Base-by-base conservation (phyloP, 2,329 filamentous ascomycete genomes). In the Alternaria triticimaculans region DNA sequence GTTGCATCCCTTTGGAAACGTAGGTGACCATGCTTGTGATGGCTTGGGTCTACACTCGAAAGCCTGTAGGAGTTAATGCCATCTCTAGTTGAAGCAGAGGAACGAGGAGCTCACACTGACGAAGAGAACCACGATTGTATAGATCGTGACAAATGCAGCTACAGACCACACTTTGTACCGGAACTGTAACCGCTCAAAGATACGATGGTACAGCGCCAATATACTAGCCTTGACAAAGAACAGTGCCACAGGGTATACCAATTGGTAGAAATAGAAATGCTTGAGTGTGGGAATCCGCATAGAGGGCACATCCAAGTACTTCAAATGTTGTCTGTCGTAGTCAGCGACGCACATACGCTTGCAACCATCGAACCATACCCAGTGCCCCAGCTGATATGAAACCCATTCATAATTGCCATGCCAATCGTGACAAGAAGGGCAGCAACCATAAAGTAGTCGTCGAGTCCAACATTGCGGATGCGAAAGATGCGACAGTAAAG, bases 171-270 rank as follows among this genome's bases (percentile, higher is more conserved):
- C 55, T 25, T 45, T 51, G 18, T 44, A 61, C 21, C 63, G 60
- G 33, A 71, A 64, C 4, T 46, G 48, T 14, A 53, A 59, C 23
- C 67, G 60, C 7, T 44, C 59, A 53, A 71, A 72, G 26, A 72
- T 67, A 18, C 64, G 66, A 33, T 70, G 46, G 62, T 74, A 73
- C 14, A 72, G 54, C 3, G 70, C 68, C 14, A 74, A 62, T 45
- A 73, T 70, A 21, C 69, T 72, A 7, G 65, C 65, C 30, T 72
- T 73, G 48, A 70, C 66, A 41, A 72, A 67, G 30, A 70, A 64
- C 28, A 74, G 49, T 12, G 69, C 64, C 56, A 64, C 66, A 18
- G 72, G 71, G 30, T 73, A 73, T 3, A 72, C 56, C n/a, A 73
- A 30, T 59, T 74, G 72, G 58, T 73, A 74, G 10, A 68, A 67